Evolutionary conservation across 345 rosid species (phyloP).

Genomic region (Geranium brycei): DNA sequence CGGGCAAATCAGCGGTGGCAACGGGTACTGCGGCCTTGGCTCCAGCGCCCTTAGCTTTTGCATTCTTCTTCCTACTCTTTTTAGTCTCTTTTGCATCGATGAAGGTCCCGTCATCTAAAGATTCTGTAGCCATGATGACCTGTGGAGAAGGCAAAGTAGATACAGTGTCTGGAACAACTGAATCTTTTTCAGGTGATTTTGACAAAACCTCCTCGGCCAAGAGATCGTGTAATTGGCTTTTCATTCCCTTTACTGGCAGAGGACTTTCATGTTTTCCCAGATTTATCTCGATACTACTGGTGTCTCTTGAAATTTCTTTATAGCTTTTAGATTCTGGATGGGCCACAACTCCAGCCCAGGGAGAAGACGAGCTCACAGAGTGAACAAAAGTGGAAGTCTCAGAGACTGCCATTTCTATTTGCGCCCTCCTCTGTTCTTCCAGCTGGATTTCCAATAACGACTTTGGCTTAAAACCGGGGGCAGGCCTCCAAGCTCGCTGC

Average conservation of each 20-base stretch:
- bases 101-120: constrained; percentile 54
- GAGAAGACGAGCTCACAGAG: constrained; percentile 33
- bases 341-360: constrained; percentile 70
- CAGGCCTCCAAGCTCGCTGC: constrained; percentile 87
- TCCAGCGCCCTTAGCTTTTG: constrained; percentile 59
- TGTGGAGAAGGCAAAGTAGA: constrained; percentile 20
- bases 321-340: constrained; percentile 38
- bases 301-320: constrained; percentile 33
- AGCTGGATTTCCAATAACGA: constrained; percentile 90
- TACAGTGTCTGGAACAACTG: constrained; percentile 21
- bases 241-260: constrained; percentile 33
- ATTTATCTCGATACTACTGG: constrained; percentile 19
- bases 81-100: constrained; percentile 83
- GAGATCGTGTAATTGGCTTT: constrained; percentile 62
- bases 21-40: constrained; percentile 30
- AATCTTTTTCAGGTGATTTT: constrained; percentile 36
- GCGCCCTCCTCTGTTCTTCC: constrained; percentile 75
- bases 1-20: constrained; percentile 33
- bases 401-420: constrained; percentile 41
- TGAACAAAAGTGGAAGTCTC: constrained; percentile 30
- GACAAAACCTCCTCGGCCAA: constrained; percentile 53
- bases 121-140: constrained; percentile 19
- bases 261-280: constrained; percentile 32
- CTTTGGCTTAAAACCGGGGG: constrained; percentile 89
- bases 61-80: constrained; percentile 77